Percentiles rank a stretch among this genome's conserved stretches.
Conservation (phyloP, 2,329 filamentous ascomycete genomes). For the Arthrocladium fulminans region DNA sequence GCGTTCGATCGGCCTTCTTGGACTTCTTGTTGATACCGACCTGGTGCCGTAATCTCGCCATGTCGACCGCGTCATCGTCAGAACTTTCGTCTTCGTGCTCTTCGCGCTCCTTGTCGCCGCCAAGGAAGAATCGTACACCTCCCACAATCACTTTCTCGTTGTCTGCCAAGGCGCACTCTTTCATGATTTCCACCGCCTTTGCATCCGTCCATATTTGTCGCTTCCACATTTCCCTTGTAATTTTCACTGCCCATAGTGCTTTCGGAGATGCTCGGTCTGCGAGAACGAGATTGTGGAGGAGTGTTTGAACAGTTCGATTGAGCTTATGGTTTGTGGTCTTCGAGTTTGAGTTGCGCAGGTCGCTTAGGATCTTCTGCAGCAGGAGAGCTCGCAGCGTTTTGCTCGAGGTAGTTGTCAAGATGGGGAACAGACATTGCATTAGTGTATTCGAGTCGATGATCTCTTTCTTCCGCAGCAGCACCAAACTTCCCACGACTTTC, state of each 20-base stretch:
- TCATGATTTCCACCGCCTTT: slow-evolving; percentile 96
- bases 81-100: slow-evolving; percentile 84
- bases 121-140: slow-evolving; percentile 87
- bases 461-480: slow-evolving; percentile 81
- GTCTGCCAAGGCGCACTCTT: slow-evolving; percentile 76
- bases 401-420: slow-evolving; percentile 83
- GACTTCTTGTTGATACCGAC: slow-evolving; percentile 92
- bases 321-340: slow-evolving; percentile 85
- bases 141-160: slow-evolving; percentile 88
- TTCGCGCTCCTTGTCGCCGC: slow-evolving; percentile 90
- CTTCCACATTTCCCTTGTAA: slow-evolving; percentile 93
- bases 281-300: slow-evolving; percentile 82
- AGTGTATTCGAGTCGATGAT: slow-evolving; percentile 77
- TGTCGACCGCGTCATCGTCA: slow-evolving; percentile 68
- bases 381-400: slow-evolving; percentile 77
- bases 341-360: slow-evolving; percentile 77
- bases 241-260: slow-evolving; percentile 89
- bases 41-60: slow-evolving; percentile 75
- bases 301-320: slow-evolving; percentile 86
- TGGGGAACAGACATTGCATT: slow-evolving; percentile 85
- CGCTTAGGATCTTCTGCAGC: slow-evolving; percentile 84
- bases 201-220: slow-evolving; percentile 92
- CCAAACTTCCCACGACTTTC: slow-evolving; percentile 86
- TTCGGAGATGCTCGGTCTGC: slow-evolving; percentile 77
- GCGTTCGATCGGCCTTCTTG: slow-evolving; percentile 70